Evolutionary conservation across 2,329 filamentous ascomycete species (phyloP).

Genomic region (Aspergillus ustus): DNA sequence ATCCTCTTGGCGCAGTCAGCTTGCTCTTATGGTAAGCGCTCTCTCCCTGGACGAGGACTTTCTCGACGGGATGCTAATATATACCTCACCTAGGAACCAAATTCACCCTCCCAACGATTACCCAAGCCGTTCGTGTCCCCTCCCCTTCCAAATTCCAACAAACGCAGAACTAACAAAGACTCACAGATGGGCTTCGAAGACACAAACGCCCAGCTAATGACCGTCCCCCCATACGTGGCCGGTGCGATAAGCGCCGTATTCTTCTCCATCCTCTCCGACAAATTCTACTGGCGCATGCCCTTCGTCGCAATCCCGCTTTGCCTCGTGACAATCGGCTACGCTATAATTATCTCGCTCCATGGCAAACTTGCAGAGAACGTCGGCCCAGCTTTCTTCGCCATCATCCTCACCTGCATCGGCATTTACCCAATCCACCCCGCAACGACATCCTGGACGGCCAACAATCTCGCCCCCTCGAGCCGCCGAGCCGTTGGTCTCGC

Average conservation of each 20-base stretch:
- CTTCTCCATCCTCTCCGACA: slow-evolving; percentile 35
- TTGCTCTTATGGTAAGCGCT: slow-evolving; percentile 13
- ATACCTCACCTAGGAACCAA: slow-evolving; percentile 7
- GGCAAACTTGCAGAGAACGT: slow-evolving; percentile 13
- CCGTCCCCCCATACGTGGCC: slow-evolving; percentile 64
- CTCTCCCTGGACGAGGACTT: not conserved
- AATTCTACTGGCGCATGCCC: slow-evolving; percentile 35
- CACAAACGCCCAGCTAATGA: slow-evolving; percentile 68
- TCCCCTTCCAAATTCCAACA: not conserved
- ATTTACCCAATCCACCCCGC: slow-evolving; percentile 36
- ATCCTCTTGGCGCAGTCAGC: slow-evolving; percentile 13
- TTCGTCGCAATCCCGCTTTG: slow-evolving; percentile 33
- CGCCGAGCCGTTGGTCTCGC: slow-evolving; percentile 47
- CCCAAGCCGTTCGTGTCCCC: slow-evolving; percentile 47
- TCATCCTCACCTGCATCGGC: slow-evolving; percentile 34
- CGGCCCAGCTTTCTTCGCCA: slow-evolving; percentile 29
- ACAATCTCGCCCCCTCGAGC: slow-evolving; percentile 37
- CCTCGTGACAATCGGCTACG: slow-evolving; percentile 33
- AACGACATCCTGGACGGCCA: slow-evolving; percentile 35
- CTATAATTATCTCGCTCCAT: slow-evolving; percentile 27
- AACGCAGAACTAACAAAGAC: not conserved
- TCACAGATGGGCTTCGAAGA: slow-evolving; percentile 53
- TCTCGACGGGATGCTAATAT: not conserved
- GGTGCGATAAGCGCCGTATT: slow-evolving; percentile 38
- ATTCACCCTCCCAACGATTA: slow-evolving; percentile 58